Conservation (phyloP, 2,329 filamentous ascomycete genomes). For the Diaporthe caulivora region DNA sequence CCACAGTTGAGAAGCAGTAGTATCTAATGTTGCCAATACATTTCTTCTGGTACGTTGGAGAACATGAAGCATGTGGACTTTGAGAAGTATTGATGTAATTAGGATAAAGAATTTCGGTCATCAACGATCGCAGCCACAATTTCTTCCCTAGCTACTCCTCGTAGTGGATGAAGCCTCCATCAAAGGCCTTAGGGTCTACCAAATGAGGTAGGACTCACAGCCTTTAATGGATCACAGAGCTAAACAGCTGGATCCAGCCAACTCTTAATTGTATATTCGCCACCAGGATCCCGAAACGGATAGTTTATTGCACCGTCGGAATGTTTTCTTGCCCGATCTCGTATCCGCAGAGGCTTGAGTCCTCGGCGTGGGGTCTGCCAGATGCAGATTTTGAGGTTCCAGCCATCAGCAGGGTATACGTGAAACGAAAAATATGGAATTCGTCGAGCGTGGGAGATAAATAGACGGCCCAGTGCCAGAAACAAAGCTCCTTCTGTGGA, state of each 20-base stretch:
- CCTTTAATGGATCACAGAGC: accelerated
- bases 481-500: conserved; percentile 7
- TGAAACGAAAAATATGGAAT: conserved; percentile 9
- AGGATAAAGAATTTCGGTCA: no score
- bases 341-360: background rate
- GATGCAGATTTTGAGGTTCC: background rate
- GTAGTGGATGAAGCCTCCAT: background rate
- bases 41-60: no score
- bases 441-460: background rate
- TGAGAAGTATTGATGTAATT: no score
- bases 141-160: background rate
- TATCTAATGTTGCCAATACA: no score
- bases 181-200: background rate
- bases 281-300: background rate
- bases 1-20: no score
- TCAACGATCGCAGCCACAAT: no score
- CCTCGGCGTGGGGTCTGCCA: background rate
- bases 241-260: background rate
- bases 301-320: conserved; percentile 9
- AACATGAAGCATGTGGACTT: no score
- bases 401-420: background rate
- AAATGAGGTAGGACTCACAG: no score
- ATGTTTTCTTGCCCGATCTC: background rate
- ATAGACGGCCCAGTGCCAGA: background rate
- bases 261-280: no score